Conservation (phyloP, 495 filamentous ascomycete genomes). For the Penicillium turbatum region DNA sequence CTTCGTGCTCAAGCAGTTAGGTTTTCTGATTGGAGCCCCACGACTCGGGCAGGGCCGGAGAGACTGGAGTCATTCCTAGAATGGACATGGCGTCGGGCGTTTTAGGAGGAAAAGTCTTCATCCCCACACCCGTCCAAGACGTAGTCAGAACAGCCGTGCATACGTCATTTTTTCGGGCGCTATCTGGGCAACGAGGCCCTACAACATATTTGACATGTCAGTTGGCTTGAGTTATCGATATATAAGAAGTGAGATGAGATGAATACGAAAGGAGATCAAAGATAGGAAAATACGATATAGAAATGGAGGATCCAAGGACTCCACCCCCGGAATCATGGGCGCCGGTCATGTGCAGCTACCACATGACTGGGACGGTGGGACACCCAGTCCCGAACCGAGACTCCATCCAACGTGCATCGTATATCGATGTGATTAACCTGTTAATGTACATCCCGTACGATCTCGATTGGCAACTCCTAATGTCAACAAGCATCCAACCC, state of each 20-base stretch:
- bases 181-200: too few relatives aligned
- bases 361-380: not conserved
- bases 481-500: not conserved
- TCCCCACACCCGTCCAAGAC: slow-evolving; percentile 1
- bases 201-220: too few relatives aligned
- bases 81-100: slow-evolving; percentile 19
- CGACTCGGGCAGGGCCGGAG: slow-evolving; percentile 17
- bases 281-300: not conserved
- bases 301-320: not conserved
- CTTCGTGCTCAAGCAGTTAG: not conserved
- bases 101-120: slow-evolving; percentile 22
- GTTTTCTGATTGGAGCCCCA: slow-evolving; percentile 11
- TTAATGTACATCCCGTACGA: too few relatives aligned
- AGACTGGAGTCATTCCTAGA: not conserved
- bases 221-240: too few relatives aligned
- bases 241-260: not conserved
- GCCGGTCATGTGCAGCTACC: slow-evolving; percentile 5
- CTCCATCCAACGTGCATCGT: not conserved
- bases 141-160: not conserved
- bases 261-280: too few relatives aligned
- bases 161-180: slow-evolving; percentile 2
- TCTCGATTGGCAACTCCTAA: too few relatives aligned
- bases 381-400: not conserved
- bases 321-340: slow-evolving; percentile 14
- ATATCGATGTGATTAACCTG: too few relatives aligned